phyloP scores from a whole-genome alignment of 2,329 filamentous ascomycete species.

The Botrytis aclada region DNA sequence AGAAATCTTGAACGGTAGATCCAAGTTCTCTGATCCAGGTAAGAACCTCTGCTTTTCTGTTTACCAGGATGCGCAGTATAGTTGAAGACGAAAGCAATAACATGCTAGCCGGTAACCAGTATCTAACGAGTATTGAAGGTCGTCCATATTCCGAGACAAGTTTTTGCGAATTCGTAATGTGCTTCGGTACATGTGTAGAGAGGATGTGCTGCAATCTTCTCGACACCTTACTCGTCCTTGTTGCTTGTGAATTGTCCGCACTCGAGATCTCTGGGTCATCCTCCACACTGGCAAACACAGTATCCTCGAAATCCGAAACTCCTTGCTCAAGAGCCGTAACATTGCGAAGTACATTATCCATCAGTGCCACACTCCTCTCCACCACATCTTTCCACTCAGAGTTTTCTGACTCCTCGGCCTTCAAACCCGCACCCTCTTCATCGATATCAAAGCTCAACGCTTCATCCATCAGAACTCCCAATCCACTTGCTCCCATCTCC shows the following conservation, averaged over 20 bases:
- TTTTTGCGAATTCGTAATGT: conserved; percentile 54
- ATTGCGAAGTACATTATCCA: conserved; percentile 79
- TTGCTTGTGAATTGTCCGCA: conserved; percentile 37
- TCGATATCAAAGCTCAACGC: conserved; percentile 66
- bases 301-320: conserved; percentile 63
- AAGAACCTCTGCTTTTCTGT: conserved; percentile 71
- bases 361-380: conserved; percentile 75
- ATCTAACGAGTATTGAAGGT: conserved; percentile 72
- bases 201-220: conserved; percentile 68
- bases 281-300: conserved; percentile 60
- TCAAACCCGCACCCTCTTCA: conserved; percentile 52
- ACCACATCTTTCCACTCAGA: conserved; percentile 70
- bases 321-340: conserved; percentile 61
- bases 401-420: conserved; percentile 42
- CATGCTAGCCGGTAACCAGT: conserved; percentile 77
- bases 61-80: conserved; percentile 73
- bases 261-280: conserved; percentile 58
- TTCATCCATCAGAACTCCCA: conserved; percentile 85
- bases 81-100: conserved; percentile 82
- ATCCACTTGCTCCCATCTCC: conserved; percentile 77
- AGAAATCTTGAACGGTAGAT: conserved; percentile 80
- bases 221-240: conserved; percentile 56
- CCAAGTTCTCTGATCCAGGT: conserved; percentile 79
- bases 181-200: conserved; percentile 62
- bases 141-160: conserved; percentile 66